These are phyloP conservation scores for Ampelocalamus luodianensis DNA, from an alignment of 176 grass and related monocot species.

Conservation along the genomic window DNA sequence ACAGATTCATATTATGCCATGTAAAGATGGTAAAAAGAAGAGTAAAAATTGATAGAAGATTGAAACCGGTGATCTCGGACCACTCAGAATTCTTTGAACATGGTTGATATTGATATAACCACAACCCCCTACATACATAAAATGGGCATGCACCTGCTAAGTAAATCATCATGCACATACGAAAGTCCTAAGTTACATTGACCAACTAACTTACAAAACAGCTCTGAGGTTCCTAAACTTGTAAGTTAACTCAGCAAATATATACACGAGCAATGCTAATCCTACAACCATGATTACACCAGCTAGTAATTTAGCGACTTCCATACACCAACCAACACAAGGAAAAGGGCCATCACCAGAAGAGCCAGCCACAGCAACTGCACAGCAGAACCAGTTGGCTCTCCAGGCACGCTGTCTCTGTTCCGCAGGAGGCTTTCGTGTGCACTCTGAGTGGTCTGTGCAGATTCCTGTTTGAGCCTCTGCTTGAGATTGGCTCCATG, in stretches of 20 bases:
- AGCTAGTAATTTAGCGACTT: background rate
- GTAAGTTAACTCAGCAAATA: background rate
- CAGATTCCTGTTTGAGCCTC: constrained; percentile 19
- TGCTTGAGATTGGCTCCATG: constrained; percentile 24
- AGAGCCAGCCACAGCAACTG: background rate
- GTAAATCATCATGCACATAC: background rate
- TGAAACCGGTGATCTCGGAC: too few species aligned
- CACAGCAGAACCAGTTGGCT: background rate
- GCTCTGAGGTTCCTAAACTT: constrained; percentile 9
- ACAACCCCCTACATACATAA: background rate
- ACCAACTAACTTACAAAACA: constrained; percentile 13
- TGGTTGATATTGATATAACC: background rate
- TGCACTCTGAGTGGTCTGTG: background rate
- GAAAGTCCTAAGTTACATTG: background rate
- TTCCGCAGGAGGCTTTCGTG: background rate
- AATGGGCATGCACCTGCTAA: background rate
- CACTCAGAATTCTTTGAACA: too few species aligned
- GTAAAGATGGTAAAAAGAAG: too few species aligned
- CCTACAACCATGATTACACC: background rate
- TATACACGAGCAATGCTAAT: background rate
- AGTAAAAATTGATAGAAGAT: too few species aligned
- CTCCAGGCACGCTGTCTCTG: background rate
- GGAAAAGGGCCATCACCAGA: background rate
- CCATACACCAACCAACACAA: constrained; percentile 42
- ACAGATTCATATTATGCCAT: too few species aligned